Evolutionary conservation across 768 basidiomycete species (phyloP), one percentile per base, ranked within the genome.

Genomic region (Lyophyllum shimeji): DNA sequence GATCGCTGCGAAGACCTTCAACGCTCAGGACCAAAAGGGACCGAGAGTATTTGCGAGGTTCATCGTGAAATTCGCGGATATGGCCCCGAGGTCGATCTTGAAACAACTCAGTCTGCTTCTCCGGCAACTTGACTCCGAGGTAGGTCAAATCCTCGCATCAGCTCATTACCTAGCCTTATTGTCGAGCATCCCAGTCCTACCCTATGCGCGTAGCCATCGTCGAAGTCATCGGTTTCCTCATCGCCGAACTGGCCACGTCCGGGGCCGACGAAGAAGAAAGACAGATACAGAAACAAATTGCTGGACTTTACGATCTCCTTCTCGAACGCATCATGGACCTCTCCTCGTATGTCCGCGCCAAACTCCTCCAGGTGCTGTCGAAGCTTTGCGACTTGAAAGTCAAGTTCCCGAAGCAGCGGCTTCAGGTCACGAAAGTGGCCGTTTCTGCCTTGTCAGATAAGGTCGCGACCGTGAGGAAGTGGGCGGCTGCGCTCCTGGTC

Each of bases 171-270:
- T 31, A 34, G 11, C 11, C 63, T 31, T 24, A 53, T n/a, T 5
- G n/a, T 17, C 34, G 42, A 20, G 27, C 15, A 12, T 7, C 24
- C 3, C 15, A 97, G 94, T 87, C 95, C 0, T 97, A 98, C 67
- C 92, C 95, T 0, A 95, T 99, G 86, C 93, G 97, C 40, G 89
- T 94, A 76, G 93, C 94, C 1, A 79, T 99, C 53, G 83, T 99
- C 49, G 96, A 98, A 67, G 82, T 95, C 55, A 84, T 98, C 39
- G 93, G 93, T 5, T 76, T 79, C 56, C 83, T 98, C 58, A 93
- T 98, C 66, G 77, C 80, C 43, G 92, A 98, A 60, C 82, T 98
- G 12, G 84, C 89, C 18, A 79, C 83, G 2, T 69, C 73, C 18
- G 80, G 81, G 24, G 44, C 31, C 40, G 74, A 74, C 20, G 66